Conservation (phyloP, 2,329 filamentous ascomycete genomes). For the Aspergillus pseudoterreus region DNA sequence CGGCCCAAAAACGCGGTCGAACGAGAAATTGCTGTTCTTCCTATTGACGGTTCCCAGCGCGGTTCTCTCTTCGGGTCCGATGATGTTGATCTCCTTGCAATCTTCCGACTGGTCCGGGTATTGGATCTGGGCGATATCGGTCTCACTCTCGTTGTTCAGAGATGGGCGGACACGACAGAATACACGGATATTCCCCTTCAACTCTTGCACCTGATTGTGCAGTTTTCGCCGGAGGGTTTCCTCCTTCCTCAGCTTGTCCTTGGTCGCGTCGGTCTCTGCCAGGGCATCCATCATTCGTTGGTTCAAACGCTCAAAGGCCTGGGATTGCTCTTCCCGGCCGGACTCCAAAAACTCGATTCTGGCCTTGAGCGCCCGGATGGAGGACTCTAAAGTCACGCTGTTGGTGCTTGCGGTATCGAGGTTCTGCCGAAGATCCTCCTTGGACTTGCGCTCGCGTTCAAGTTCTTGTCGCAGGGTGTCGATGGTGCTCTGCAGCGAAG, state of each 20-base stretch:
- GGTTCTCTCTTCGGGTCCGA: slow-evolving; percentile 78
- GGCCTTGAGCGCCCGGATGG: slow-evolving; percentile 70
- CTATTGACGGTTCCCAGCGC: slow-evolving; percentile 72
- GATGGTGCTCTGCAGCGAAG: slow-evolving; percentile 40
- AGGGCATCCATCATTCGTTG: slow-evolving; percentile 74
- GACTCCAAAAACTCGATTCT: slow-evolving; percentile 88
- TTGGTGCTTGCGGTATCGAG: slow-evolving; percentile 59
- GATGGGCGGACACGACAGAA: slow-evolving; percentile 92
- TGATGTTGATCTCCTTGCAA: slow-evolving; percentile 78
- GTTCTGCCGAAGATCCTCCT: slow-evolving; percentile 55
- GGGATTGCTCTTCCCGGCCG: slow-evolving; percentile 81
- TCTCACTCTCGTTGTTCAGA: slow-evolving; percentile 53
- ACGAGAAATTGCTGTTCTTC: slow-evolving; percentile 81
- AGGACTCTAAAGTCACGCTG: slow-evolving; percentile 67
- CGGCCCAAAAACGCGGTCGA: slow-evolving; percentile 88
- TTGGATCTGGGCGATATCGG: slow-evolving; percentile 67
- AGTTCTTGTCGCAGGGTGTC: slow-evolving; percentile 46
- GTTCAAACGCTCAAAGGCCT: slow-evolving; percentile 79
- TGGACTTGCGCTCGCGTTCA: slow-evolving; percentile 61
- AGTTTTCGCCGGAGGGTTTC: slow-evolving; percentile 86
- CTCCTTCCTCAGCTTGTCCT: slow-evolving; percentile 82
- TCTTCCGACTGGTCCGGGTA: slow-evolving; percentile 80
- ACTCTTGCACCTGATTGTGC: slow-evolving; percentile 96
- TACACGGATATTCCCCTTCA: slow-evolving; percentile 97
- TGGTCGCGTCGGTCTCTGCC: slow-evolving; percentile 63